Evolutionary conservation across 352 stramenopile genomes (phyloP), one percentile per base, ranked within the genome.

Genomic region (Thalassiosira ordinaria): DNA sequence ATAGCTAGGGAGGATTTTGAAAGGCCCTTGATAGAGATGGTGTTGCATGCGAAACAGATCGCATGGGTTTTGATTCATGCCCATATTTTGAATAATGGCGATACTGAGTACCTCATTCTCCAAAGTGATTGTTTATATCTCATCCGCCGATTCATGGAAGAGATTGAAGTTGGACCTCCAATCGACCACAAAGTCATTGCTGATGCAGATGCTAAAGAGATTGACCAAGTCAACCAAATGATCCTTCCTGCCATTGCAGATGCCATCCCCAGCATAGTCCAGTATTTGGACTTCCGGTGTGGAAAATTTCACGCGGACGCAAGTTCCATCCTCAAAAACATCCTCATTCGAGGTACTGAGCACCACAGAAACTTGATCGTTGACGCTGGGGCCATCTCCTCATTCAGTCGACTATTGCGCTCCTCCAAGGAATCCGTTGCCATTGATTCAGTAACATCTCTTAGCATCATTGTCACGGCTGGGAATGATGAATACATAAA

Each of bases 41-140:
- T 2, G 22, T 13, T 8, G 18, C 24, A 29, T 55, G 20, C 26
- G n/a, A 13, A 67, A 20, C 22, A 39, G 0, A 18, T 67, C 22
- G 59, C 39, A 5, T 26, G 11, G 14, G 33, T 67, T 18, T 44
- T 67, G 51, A 51, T 7, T n/a, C 39, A 47, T 18, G 4, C 9
- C 13, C 39, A 16, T 1, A 16, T 16, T 16, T 2, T 47, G 59
- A 16, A 14, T 9, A 64, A 46, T 47, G n/a, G 39, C 5, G 39
- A 56, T 37, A 16, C 7, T 39, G 11, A 55, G 18, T 67, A 67
- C 29, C n/a, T 27, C 37, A 7, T 29, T 51, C 27, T 67, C 31
- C 3, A 52, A 31, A 39, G n/a, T n/a, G 59, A 67, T 55, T 56
- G 59, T 53, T 44, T 67, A 11, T 33, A 29, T 9, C 59, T 67